These are phyloP conservation scores for Polychytrium aggregatum DNA, from an alignment of 192 early-diverging fungal genomes.

Conservation along the genomic window DNA sequence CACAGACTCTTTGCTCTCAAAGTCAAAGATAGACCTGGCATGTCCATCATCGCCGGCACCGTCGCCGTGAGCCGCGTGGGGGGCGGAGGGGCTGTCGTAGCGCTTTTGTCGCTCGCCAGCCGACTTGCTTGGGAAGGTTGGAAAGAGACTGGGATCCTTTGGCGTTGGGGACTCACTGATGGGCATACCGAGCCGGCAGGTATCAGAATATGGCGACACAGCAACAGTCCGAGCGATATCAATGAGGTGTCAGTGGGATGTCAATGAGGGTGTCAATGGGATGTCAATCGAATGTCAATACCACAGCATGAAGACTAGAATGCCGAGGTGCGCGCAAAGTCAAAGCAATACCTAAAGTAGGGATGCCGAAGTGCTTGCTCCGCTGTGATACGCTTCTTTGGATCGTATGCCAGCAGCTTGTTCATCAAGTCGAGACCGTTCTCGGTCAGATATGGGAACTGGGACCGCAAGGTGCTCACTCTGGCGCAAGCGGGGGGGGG, in stretches of 20 bases:
- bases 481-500: no score
- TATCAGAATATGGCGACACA: no score
- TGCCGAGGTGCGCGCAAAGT: neutral
- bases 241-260: neutral
- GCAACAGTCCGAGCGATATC: no score
- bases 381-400: slow-evolving; percentile 75
- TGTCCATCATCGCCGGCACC: slow-evolving; percentile 1
- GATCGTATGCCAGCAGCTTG: slow-evolving; percentile 72
- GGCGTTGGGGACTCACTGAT: slow-evolving; percentile 72
- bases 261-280: neutral
- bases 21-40: no score
- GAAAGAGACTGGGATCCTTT: slow-evolving; percentile 88
- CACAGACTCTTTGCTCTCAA: no score
- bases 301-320: neutral
- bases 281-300: neutral
- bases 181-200: neutral
- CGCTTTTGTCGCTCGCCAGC: slow-evolving; percentile 18
- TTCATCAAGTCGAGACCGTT: slow-evolving; percentile 70
- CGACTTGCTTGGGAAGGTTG: slow-evolving; percentile 67
- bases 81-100: slow-evolving; percentile 13
- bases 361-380: slow-evolving; percentile 83
- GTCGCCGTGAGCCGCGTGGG: slow-evolving; percentile 7
- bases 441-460: slow-evolving; percentile 52
- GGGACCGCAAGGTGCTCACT: slow-evolving; percentile 23
- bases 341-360: slow-evolving; percentile 54